Conservation (phyloP, 495 filamentous ascomycete genomes). For the Penicillium ochrochloron region DNA sequence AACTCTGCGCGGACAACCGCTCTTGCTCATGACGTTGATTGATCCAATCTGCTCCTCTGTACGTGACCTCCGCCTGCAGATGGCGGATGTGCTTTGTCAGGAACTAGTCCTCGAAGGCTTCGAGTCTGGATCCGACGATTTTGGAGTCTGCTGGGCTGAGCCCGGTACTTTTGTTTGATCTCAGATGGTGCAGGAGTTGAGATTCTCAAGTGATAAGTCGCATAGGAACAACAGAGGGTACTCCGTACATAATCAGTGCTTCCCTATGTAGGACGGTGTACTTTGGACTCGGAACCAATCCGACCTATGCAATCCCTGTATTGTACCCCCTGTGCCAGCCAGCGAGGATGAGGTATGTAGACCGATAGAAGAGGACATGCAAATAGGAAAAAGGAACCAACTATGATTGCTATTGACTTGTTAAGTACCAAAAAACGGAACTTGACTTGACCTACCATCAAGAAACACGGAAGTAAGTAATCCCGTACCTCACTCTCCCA, state of each 20-base stretch:
- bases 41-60: slow-evolving; percentile 2
- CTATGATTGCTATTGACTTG: too few species aligned
- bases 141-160: slow-evolving; percentile 6
- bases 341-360: not conserved
- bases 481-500: too few species aligned
- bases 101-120: slow-evolving; percentile 19
- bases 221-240: not conserved
- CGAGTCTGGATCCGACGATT: slow-evolving; percentile 20
- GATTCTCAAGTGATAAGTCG: not conserved
- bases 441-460: too few species aligned
- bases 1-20: not conserved
- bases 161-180: slow-evolving; percentile 19
- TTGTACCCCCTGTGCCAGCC: not conserved
- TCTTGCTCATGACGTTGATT: slow-evolving; percentile 31
- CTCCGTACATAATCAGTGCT: not conserved
- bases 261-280: not conserved
- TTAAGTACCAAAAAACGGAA: too few species aligned
- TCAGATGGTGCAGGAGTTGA: not conserved
- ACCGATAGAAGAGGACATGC: not conserved
- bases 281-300: not conserved
- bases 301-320: slow-evolving; percentile 1
- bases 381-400: not conserved
- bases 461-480: too few species aligned
- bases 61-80: slow-evolving; percentile 8
- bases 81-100: not conserved